These are phyloP conservation scores for Helotiales sp. DNA, from an alignment of 2,329 filamentous ascomycete species.

Conservation along the genomic window DNA sequence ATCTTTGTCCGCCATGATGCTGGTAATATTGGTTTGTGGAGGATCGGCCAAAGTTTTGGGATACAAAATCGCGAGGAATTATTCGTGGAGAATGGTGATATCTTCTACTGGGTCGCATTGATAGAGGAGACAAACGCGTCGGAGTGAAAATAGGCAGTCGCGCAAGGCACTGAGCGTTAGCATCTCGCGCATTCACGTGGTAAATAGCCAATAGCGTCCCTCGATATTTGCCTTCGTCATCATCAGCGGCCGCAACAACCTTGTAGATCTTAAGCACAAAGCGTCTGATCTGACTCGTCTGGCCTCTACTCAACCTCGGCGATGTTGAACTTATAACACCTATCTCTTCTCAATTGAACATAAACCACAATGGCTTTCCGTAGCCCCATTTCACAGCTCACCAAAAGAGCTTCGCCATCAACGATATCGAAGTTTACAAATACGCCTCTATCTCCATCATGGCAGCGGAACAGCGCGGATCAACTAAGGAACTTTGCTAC, in stretches of 20 bases:
- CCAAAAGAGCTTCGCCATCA: conserved; percentile 31
- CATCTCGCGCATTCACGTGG: conserved; percentile 13
- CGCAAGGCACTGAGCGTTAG: conserved; percentile 1
- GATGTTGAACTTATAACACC: conserved; percentile 15
- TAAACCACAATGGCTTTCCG: conserved; percentile 41
- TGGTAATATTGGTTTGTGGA: neutral
- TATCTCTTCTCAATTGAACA: neutral
- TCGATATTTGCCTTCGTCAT: no score
- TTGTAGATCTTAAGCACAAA: conserved; percentile 8
- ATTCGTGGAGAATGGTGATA: neutral
- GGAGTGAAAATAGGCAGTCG: conserved; percentile 19
- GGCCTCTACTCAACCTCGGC: conserved; percentile 9
- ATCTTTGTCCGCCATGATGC: conserved; percentile 25
- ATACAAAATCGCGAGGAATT: neutral
- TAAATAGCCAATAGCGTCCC: no score
- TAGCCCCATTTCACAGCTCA: conserved; percentile 34
- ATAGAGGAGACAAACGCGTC: neutral
- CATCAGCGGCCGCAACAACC: conserved; percentile 2
- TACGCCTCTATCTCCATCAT: conserved; percentile 37
- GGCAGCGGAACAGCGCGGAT: conserved; percentile 34
- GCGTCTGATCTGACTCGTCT: neutral
- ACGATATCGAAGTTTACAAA: conserved; percentile 30
- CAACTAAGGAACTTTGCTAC: conserved; percentile 56
- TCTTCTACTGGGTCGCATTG: neutral
- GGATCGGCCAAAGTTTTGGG: neutral